phyloP scores from a whole-genome alignment of 495 filamentous ascomycete species.

The Chaetomium cochliodes region DNA sequence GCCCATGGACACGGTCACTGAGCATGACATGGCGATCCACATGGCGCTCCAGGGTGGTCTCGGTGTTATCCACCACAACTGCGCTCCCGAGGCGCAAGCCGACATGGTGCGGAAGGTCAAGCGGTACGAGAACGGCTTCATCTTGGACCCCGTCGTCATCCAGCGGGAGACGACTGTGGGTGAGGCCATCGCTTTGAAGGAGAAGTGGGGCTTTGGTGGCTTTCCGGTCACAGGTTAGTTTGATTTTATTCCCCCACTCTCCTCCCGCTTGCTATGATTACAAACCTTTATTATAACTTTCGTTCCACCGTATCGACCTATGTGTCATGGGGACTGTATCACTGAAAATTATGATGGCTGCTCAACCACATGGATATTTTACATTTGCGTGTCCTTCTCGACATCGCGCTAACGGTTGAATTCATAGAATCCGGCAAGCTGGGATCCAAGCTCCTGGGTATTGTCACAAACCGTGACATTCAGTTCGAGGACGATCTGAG shows the following conservation, averaged over 20 bases:
- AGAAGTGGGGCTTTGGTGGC: slow-evolving; percentile 97
- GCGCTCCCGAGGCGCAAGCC: slow-evolving; percentile 87
- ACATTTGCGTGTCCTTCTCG: slow-evolving; percentile 22
- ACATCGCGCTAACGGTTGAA: slow-evolving; percentile 32
- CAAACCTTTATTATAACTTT: slow-evolving; percentile 85
- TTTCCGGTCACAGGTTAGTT: slow-evolving; percentile 97
- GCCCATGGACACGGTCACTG: slow-evolving; percentile 99
- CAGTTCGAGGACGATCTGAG: slow-evolving; percentile 80
- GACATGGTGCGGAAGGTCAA: slow-evolving; percentile 99
- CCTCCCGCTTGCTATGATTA: slow-evolving; percentile 61
- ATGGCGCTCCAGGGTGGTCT: slow-evolving; percentile 96
- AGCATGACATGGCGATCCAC: slow-evolving; percentile 98
- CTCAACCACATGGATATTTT: slow-evolving; percentile 27
- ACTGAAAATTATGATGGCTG: slow-evolving; percentile 42
- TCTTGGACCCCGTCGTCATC: slow-evolving; percentile 92
- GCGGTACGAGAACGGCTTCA: slow-evolving; percentile 99
- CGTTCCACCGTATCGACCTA: slow-evolving; percentile 96
- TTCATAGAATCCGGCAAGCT: slow-evolving; percentile 81
- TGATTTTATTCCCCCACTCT: slow-evolving; percentile 21
- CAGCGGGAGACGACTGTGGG: slow-evolving; percentile 81
- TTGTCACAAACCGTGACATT: slow-evolving; percentile 95
- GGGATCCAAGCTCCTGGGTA: slow-evolving; percentile 90
- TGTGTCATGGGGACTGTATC: slow-evolving; percentile 75
- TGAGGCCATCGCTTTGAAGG: slow-evolving; percentile 88
- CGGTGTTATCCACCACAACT: slow-evolving; percentile 99